A percentile compares a stretch with the other conserved stretches of the same genome.
These are phyloP conservation scores for Quercus mongolica DNA, from an alignment of 306 rosid species.

Conservation along the genomic window DNA sequence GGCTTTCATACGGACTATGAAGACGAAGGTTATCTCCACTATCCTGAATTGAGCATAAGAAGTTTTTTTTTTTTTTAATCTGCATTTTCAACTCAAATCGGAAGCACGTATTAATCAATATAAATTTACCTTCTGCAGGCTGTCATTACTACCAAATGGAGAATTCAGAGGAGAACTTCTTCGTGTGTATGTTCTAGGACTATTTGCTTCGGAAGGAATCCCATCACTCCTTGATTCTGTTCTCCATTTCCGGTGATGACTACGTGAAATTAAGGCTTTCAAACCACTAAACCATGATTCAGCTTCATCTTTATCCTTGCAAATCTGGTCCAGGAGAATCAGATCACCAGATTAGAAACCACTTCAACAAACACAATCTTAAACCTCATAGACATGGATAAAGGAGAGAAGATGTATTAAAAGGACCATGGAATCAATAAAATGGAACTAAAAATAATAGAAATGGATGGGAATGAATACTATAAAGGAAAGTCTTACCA, in stretches of 20 bases:
- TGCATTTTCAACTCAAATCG: conserved; percentile 16
- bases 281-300: conserved; percentile 99
- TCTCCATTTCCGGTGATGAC: conserved; percentile 92
- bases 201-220: conserved; percentile 88
- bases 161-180: conserved; percentile 95
- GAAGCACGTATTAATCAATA: conserved; percentile 8
- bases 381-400: neutral
- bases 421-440: conserved; percentile 1
- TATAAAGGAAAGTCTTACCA: conserved; percentile 52
- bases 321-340: conserved; percentile 62
- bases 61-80: conserved; percentile 1
- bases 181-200: conserved; percentile 93
- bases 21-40: conserved; percentile 84
- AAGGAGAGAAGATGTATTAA: neutral
- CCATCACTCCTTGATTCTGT: conserved; percentile 99
- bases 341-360: conserved; percentile 28
- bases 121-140: conserved; percentile 76
- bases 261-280: conserved; percentile 86
- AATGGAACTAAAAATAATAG: conserved; percentile 8
- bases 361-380: conserved; percentile 3
- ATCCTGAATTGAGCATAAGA: conserved; percentile 59
- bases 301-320: conserved; percentile 99
- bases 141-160: conserved; percentile 93
- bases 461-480: neutral
- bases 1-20: conserved; percentile 94